A percentile compares a stretch with the other conserved stretches of the same genome.
Evolutionary conservation across 1,139 yeast genomes (phyloP).

Genomic region (Lodderomyces jiufengensis): DNA sequence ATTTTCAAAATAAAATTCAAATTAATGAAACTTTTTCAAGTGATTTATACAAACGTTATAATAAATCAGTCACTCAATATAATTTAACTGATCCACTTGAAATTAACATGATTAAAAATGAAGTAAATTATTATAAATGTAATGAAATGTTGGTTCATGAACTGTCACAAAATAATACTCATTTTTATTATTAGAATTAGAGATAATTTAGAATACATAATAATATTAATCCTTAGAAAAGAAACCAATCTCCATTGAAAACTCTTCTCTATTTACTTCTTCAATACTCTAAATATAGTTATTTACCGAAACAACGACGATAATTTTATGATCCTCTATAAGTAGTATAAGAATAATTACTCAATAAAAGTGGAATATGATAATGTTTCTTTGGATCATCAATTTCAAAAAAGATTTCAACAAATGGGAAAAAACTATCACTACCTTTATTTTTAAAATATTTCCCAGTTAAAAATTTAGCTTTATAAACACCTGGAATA

Average conservation of each 20-base stretch:
- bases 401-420: slow-evolving; percentile 70
- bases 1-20: slow-evolving; percentile 41
- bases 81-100: slow-evolving; percentile 44
- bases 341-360: slow-evolving; percentile 84
- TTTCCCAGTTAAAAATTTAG: slow-evolving; percentile 68
- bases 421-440: slow-evolving; percentile 72
- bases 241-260: too few species aligned
- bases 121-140: slow-evolving; percentile 49
- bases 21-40: slow-evolving; percentile 50
- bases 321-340: slow-evolving; percentile 83
- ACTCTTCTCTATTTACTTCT: slow-evolving; percentile 1
- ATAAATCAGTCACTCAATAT: slow-evolving; percentile 50
- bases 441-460: slow-evolving; percentile 43
- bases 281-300: too few species aligned
- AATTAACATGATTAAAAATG: slow-evolving; percentile 46
- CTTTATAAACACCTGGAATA: slow-evolving; percentile 63
- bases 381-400: slow-evolving; percentile 69
- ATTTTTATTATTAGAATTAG: slow-evolving; percentile 39
- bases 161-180: slow-evolving; percentile 48
- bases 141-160: slow-evolving; percentile 57
- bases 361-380: slow-evolving; percentile 78
- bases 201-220: background rate
- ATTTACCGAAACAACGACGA: too few species aligned
- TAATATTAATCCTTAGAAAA: too few species aligned
- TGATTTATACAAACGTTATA: slow-evolving; percentile 47